Evolutionary conservation across 2,329 filamentous ascomycete genomes (phyloP).

Genomic region (Cladorrhinum sp.): DNA sequence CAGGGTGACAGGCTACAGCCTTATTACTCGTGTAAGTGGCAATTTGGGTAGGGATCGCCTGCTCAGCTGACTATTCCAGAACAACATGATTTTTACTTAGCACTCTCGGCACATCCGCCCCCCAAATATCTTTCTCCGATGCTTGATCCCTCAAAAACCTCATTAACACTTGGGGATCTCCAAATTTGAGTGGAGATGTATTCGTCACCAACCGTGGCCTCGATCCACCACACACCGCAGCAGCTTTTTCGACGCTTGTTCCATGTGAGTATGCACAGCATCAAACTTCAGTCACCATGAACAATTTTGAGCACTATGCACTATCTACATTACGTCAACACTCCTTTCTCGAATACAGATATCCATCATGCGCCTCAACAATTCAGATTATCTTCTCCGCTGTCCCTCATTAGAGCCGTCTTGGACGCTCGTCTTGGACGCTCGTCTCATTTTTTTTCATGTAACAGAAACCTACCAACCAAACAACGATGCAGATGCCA

Average conservation of each 20-base stretch:
- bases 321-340: not conserved
- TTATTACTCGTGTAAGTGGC: not conserved
- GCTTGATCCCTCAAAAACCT: not conserved
- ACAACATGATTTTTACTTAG: not conserved
- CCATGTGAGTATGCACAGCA: too few relatives aligned
- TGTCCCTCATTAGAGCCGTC: not conserved
- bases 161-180: too few relatives aligned
- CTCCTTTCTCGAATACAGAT: not conserved
- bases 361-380: not conserved
- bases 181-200: too few relatives aligned
- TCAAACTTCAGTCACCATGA: too few relatives aligned
- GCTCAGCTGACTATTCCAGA: not conserved
- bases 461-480: not conserved
- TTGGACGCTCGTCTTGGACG: not conserved
- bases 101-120: not conserved
- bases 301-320: not conserved
- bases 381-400: not conserved
- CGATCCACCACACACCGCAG: too few relatives aligned
- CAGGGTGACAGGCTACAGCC: not conserved
- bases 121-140: not conserved
- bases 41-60: not conserved
- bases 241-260: too few relatives aligned
- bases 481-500: not conserved
- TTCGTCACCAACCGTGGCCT: too few relatives aligned
- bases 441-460: not conserved